phyloP scores from a whole-genome alignment of 2,329 filamentous ascomycete genomes.

The Alternaria novae-zelandiae region DNA sequence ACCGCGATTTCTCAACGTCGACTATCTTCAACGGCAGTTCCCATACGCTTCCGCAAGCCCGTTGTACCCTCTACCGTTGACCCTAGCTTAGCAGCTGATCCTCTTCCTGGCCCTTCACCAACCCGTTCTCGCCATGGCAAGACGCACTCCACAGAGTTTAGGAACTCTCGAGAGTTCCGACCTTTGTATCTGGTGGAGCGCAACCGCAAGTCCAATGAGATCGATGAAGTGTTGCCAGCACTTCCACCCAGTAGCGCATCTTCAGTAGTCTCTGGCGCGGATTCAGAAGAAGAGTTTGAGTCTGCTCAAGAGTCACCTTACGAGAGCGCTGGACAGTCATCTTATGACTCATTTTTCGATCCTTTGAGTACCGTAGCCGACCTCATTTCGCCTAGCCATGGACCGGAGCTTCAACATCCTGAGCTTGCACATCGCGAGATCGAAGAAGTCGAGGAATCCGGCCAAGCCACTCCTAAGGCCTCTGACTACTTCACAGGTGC shows the following conservation, averaged over 20 bases:
- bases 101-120: constrained; percentile 50
- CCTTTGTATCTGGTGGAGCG: constrained; percentile 83
- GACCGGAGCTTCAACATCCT: constrained; percentile 24
- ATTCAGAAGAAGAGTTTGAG: constrained; percentile 54
- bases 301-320: constrained; percentile 52
- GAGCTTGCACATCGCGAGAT: constrained; percentile 37
- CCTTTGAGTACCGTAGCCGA: constrained; percentile 23
- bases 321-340: constrained; percentile 25
- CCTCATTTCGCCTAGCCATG: constrained; percentile 23
- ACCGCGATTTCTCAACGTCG: constrained; percentile 27
- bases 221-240: constrained; percentile 56
- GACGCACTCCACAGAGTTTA: constrained; percentile 60
- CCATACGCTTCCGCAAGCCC: constrained; percentile 62
- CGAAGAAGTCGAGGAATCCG: constrained; percentile 63
- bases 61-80: constrained; percentile 53
- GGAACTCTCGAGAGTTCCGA: constrained; percentile 70
- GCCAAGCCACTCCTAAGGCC: constrained; percentile 73
- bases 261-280: constrained; percentile 44
- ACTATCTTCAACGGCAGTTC: constrained; percentile 58
- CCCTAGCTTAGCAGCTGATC: constrained; percentile 29
- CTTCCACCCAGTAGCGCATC: constrained; percentile 57
- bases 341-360: constrained; percentile 33
- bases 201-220: constrained; percentile 46
- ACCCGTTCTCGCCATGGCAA: constrained; percentile 53
- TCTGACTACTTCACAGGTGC: constrained; percentile 52